phyloP scores from a whole-genome alignment of 2,329 filamentous ascomycete species.

The Leptographium wingfieldii region DNA sequence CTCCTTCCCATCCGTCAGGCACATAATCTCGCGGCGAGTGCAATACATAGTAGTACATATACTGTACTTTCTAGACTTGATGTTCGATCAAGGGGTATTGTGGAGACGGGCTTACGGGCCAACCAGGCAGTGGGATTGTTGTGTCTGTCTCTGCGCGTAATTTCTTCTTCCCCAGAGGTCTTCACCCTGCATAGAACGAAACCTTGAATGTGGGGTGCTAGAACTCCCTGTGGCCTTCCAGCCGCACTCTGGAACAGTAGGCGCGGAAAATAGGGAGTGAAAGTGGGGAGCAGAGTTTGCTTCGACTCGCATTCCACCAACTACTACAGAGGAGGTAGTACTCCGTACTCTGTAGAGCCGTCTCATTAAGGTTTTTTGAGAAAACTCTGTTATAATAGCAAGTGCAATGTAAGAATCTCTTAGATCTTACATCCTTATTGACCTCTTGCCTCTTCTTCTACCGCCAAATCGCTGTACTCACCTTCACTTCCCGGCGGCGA shows the following conservation, averaged over 20 bases:
- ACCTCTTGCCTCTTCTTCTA: background rate
- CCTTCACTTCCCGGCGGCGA: background rate
- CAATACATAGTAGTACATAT: too few relatives aligned
- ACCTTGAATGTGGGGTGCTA: background rate
- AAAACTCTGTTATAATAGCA: background rate
- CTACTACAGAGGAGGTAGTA: background rate
- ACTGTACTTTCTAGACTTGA: too few relatives aligned
- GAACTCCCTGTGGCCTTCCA: background rate
- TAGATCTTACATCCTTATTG: background rate
- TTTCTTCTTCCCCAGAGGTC: background rate
- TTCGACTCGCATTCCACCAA: background rate
- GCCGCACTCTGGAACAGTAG: background rate
- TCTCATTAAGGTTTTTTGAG: background rate
- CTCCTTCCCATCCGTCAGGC: too few relatives aligned
- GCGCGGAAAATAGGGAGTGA: background rate
- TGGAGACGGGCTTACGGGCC: too few relatives aligned
- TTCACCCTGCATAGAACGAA: background rate
- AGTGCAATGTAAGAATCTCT: background rate
- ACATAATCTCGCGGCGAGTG: too few relatives aligned
- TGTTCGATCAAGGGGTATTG: too few relatives aligned
- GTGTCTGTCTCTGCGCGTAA: background rate
- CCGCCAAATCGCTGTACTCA: background rate
- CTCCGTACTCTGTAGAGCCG: background rate
- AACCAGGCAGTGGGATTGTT: too few relatives aligned
- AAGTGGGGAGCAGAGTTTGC: background rate